Evolutionary conservation across 306 rosid species (phyloP), one percentile per base, ranked within the genome.

Genomic region (Castanea mollissima): DNA sequence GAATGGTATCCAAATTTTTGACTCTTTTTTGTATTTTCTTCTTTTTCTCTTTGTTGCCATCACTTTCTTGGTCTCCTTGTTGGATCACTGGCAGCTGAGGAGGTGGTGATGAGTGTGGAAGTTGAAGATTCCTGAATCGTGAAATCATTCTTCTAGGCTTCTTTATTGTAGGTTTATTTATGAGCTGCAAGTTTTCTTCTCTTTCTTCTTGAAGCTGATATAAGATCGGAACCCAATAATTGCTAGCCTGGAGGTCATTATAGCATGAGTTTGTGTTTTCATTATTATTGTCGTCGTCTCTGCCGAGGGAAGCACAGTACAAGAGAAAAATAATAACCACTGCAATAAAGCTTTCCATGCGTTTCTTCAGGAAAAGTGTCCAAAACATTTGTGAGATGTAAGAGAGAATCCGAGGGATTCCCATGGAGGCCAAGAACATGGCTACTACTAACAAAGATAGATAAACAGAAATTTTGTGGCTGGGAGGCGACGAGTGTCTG

Each of bases 321-420:
- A 94, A 79, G 85, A 97, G 97, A 55, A 94, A 94, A 71, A 94
- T 85, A 63, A 91, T 94, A 1, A 94, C 93, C 4, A 94, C 73
- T 2, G 91, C 25, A 77, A 91, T 91, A 79, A 95, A 92, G 12
- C 82, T 86, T 38, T 87, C 97, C 99, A 97, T 92, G 64, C 92
- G 82, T 69, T 88, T 95, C 81, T 89, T 90, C 23, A 23, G 23
- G 23, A 23, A 23, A 23, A 23, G 23, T 23, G 27, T 25, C 27
- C 27, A 25, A 25, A 25, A 25, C 27, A 92, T 71, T 10, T 87
- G 77, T 5, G 91, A 80, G 16, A 80, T 77, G 88, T 90, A 87
- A 31, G 92, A 85, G 5, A 76, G 71, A 58, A 92, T 35, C 14
- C 91, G 69, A 0, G 99, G 99, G 38, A 89, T 52, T 6, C 89